These are phyloP conservation scores for Claviceps arundinis DNA, from an alignment of 2,329 filamentous ascomycete species.

Conservation along the genomic window DNA sequence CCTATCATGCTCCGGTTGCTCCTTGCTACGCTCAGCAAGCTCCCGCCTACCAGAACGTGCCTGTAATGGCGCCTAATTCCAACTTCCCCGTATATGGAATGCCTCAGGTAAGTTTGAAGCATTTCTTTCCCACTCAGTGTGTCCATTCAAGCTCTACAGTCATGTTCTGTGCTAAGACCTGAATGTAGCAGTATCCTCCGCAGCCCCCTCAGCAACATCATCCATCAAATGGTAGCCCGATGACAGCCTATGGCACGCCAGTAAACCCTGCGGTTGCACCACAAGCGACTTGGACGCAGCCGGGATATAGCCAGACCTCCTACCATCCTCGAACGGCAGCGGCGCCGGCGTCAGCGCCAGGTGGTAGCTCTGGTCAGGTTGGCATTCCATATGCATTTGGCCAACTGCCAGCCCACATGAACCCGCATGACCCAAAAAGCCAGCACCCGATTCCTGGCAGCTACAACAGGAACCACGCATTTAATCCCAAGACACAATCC, in stretches of 20 bases:
- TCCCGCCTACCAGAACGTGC: conserved; percentile 30
- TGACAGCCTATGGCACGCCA: conserved; percentile 23
- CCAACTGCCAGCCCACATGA: conserved; percentile 58
- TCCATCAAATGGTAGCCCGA: conserved; percentile 20
- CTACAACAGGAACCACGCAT: conserved; percentile 63
- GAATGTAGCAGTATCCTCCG: conserved; percentile 15
- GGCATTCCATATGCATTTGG: conserved; percentile 59
- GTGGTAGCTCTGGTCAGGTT: conserved; percentile 13
- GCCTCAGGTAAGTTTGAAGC: conserved; percentile 27
- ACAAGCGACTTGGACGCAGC: conserved; percentile 24
- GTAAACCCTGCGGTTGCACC: conserved; percentile 17
- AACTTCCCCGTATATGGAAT: conserved; percentile 34
- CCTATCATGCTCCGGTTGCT: conserved; percentile 33
- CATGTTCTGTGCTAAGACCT: not conserved
- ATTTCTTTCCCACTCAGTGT: not conserved
- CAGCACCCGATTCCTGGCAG: conserved; percentile 78
- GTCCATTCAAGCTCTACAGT: not conserved
- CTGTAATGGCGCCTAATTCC: conserved; percentile 27
- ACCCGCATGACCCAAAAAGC: conserved; percentile 57
- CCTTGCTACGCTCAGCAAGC: conserved; percentile 31
- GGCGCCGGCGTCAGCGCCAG: conserved; percentile 15
- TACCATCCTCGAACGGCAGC: conserved; percentile 17
- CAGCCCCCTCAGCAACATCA: conserved; percentile 19
- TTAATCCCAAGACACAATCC: conserved; percentile 88
- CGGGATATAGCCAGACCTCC: conserved; percentile 18